Evolutionary conservation across 1,139 yeast species (phyloP).

Genomic region (Suhomyces taliae): DNA sequence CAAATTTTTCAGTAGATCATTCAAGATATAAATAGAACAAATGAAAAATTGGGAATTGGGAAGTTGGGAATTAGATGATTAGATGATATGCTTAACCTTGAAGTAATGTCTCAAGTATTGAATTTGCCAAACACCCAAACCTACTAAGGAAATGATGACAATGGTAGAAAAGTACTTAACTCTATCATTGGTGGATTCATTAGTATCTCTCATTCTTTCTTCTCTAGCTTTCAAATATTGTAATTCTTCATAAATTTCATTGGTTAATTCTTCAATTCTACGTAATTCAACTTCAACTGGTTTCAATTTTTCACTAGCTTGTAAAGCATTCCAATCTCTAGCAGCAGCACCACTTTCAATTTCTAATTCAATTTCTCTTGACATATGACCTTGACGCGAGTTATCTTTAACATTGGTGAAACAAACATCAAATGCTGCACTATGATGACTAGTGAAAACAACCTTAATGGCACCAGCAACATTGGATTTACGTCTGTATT

Average conservation of each 20-base stretch:
- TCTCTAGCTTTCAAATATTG: constrained; percentile 85
- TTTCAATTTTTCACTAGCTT: constrained; percentile 87
- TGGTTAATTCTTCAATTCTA: constrained; percentile 78
- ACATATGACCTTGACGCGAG: constrained; percentile 24
- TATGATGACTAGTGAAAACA: constrained; percentile 81
- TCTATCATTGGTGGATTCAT: constrained; percentile 86
- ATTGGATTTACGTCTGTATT: constrained; percentile 64
- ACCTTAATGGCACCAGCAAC: constrained; percentile 64
- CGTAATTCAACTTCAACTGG: constrained; percentile 90
- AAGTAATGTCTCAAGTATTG: constrained; percentile 89
- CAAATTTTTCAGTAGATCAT: no score
- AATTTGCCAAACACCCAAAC: constrained; percentile 89
- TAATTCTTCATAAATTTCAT: constrained; percentile 74
- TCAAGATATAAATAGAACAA: no score
- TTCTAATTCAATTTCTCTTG: constrained; percentile 79
- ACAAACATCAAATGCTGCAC: constrained; percentile 88
- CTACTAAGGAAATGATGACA: constrained; percentile 65
- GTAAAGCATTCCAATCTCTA: constrained; percentile 95
- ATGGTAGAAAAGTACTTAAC: constrained; percentile 81
- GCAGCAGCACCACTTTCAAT: constrained; percentile 96
- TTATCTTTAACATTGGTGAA: constrained; percentile 65
- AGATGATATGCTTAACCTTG: constrained; percentile 91
- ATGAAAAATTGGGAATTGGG: no score
- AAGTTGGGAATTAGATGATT: constrained; percentile 14
- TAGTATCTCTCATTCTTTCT: constrained; percentile 90